These are phyloP conservation scores for Chaetomidium leptoderma DNA, from an alignment of 495 filamentous ascomycete genomes.

Conservation along the genomic window DNA sequence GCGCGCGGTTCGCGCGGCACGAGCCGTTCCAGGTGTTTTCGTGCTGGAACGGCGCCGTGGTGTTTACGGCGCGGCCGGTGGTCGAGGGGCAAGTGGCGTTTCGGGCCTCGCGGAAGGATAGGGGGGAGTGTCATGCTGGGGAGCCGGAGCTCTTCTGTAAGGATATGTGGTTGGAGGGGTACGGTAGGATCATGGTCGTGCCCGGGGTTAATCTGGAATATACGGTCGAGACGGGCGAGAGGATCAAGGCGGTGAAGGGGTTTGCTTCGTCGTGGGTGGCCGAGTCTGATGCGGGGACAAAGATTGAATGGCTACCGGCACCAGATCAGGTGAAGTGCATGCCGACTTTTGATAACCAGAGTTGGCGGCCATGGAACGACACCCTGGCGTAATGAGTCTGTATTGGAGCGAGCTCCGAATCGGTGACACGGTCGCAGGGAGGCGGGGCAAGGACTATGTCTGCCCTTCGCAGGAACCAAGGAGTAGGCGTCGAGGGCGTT, in stretches of 20 bases:
- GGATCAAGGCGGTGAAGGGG: conserved; percentile 40
- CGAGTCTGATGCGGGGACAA: conserved; percentile 1
- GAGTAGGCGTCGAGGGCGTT: too few relatives aligned
- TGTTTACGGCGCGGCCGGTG: conserved; percentile 28
- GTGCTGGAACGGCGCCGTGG: conserved; percentile 52
- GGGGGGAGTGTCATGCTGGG: conserved; percentile 42
- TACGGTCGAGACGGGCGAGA: conserved; percentile 29
- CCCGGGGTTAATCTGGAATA: conserved; percentile 48
- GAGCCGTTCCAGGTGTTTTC: conserved; percentile 52
- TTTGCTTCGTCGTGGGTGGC: conserved; percentile 25
- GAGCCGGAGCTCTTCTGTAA: conserved; percentile 48
- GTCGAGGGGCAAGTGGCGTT: conserved; percentile 36
- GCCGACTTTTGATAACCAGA: conserved; percentile 23
- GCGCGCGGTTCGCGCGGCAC: conserved; percentile 23
- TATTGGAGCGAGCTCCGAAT: too few relatives aligned
- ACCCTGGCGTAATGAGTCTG: background rate
- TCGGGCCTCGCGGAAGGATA: conserved; percentile 27
- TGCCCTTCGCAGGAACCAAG: too few relatives aligned
- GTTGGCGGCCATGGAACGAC: conserved; percentile 28
- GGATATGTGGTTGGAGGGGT: conserved; percentile 39
- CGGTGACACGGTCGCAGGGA: too few relatives aligned
- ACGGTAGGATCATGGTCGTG: conserved; percentile 46
- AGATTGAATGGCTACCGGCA: conserved; percentile 19
- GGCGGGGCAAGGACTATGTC: too few relatives aligned
- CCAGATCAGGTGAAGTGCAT: conserved; percentile 30